Base-by-base conservation (phyloP, 164 flowering plant genomes). In the Chloranthus sessilifolius region DNA sequence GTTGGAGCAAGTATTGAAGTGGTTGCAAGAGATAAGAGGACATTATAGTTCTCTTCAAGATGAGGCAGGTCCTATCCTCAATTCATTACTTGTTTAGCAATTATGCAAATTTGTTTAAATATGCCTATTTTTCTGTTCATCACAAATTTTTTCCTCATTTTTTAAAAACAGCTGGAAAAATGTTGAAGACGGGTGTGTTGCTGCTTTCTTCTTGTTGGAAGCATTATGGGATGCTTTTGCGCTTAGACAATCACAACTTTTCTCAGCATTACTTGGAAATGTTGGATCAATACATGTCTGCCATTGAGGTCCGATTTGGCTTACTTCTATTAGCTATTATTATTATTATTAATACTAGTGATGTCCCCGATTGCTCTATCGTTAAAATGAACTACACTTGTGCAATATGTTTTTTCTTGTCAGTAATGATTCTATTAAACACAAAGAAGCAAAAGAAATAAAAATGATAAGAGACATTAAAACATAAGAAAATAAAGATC, bases 151-250 rank as follows among this genome's bases (percentile, higher is more conserved):
- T 50, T 7, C 33, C 35, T 23, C 25, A 10, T 25, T 50, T 19
- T 19, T 61, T 45, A 58, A 64, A 68, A 59, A 53, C 77, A 83
- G 88, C 67, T 30, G 50, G 59, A 34, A 51, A 61, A 40, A 52
- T 50, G 48, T 33, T 59, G 8, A 74, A 64, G 59, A 56, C 73
- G 33, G 81, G 84, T 58, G 52, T 53, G 8, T 57, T 68, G 59
- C 61, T 85, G 55, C 81, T 88, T 24, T 72, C 77, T 43, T 88
- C 95, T 59, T 88, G 95, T 65, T 81, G 95, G 95, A 88, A 75
- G 73, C 85, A 85, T 65, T 88, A 79, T 50, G 56, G 80, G 60
- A 56, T 67, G 61, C 80, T 83, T 31, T 56, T 80, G 67, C 77
- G 61, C 54, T 62, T 88, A 64, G 89, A 76, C 64, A 85, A 85